Conservation (phyloP, 805 yeast genomes). For the Metschnikowia orientalis region DNA sequence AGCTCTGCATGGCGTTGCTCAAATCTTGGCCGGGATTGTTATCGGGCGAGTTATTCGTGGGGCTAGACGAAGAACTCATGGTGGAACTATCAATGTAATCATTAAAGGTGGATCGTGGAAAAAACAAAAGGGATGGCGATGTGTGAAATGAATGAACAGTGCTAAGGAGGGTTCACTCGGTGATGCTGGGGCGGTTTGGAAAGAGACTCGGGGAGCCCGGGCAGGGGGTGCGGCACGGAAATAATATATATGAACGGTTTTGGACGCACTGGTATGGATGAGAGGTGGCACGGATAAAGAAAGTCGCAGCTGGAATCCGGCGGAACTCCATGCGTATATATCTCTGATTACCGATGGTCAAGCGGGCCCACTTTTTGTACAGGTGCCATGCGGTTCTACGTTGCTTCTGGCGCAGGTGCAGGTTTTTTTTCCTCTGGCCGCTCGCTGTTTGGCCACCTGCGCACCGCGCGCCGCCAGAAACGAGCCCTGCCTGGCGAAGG, state of each 20-base stretch:
- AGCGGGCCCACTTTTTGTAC: conserved; percentile 5
- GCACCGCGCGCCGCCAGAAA: too few species aligned
- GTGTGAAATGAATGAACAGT: too few species aligned
- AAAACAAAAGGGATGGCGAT: conserved; percentile 1
- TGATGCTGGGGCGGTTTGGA: too few species aligned
- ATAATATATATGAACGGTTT: too few species aligned
- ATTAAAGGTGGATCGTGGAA: conserved; percentile 1
- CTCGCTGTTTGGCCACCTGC: too few species aligned
- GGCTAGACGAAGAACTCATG: conserved; percentile 1
- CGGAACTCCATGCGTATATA: conserved; percentile 6
- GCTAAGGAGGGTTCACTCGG: too few species aligned
- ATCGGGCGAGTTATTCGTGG: neutral
- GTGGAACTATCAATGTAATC: conserved; percentile 2
- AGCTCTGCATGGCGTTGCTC: too few species aligned
- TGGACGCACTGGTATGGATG: neutral
- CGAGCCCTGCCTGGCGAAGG: too few species aligned
- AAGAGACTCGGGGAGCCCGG: too few species aligned
- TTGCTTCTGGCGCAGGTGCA: too few species aligned
- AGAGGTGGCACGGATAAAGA: neutral
- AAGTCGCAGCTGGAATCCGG: neutral
- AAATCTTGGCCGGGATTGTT: conserved; percentile 1
- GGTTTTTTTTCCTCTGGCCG: too few species aligned
- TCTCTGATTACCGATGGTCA: conserved; percentile 1
- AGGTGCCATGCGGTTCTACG: neutral
- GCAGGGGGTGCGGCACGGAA: neutral